A percentile compares a stretch with the other conserved stretches of the same genome.
Evolutionary conservation across 371 early-diverging fungal genomes (phyloP).

Genomic region (Actinomucor elegans): DNA sequence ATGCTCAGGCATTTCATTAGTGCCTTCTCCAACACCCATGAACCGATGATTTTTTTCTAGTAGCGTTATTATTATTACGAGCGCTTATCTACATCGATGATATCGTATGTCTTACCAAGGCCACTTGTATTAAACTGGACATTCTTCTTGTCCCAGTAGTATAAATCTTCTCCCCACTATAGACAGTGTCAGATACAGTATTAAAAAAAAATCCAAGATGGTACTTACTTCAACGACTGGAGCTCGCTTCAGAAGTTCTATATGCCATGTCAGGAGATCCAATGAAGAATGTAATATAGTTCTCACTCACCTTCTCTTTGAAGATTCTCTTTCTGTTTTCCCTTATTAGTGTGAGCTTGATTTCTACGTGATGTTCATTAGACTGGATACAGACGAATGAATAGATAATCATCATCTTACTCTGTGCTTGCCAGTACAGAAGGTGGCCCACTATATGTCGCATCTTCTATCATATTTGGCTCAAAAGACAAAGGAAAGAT

Average conservation of each 20-base stretch:
- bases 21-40: constrained; percentile 66
- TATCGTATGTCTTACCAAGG: constrained; percentile 30
- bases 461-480: constrained; percentile 48
- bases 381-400: no score
- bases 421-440: neutral
- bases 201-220: neutral
- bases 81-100: no score
- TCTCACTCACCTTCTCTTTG: constrained; percentile 29
- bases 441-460: constrained; percentile 36
- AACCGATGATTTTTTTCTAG: constrained; percentile 63
- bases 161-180: constrained; percentile 67
- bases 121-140: constrained; percentile 67
- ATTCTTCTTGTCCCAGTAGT: constrained; percentile 68
- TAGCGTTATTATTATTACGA: no score
- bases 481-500: constrained; percentile 52
- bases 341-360: constrained; percentile 12
- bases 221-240: constrained; percentile 58
- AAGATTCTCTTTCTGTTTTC: constrained; percentile 23
- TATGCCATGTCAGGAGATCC: neutral
- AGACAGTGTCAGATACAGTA: neutral
- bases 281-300: neutral
- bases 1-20: constrained; percentile 55
- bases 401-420: no score
- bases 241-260: constrained; percentile 52
- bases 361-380: no score